Base-by-base conservation (phyloP, 352 stramenopile genomes). In the Blastocystis sp. region DNA sequence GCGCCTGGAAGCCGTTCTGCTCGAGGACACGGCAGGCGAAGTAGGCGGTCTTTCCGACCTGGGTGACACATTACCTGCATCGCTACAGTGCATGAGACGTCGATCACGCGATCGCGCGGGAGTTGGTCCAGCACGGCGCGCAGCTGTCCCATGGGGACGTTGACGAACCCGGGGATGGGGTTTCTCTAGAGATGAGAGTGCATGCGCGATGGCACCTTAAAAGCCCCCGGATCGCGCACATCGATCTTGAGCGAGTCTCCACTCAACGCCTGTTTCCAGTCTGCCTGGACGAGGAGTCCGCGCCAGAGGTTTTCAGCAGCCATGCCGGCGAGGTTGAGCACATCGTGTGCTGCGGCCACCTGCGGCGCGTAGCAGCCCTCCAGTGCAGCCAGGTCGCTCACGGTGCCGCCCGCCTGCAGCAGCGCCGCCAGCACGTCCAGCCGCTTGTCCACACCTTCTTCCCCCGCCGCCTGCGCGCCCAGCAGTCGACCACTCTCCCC, bases 351-450 rank as follows among this genome's bases (percentile, higher is more conserved):
- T 14, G 78, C 87, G 57, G 88, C 67, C 38, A 84, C 54, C 18
- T 87, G 90, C 78, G 90, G 90, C 14, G 90, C 88, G 85, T 92
- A 92, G 61, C 89, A 91, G 4, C 91, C 71, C 61, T 92, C 89
- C 29, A 90, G 63, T 34, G 91, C 88, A 11, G 88, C 88, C 18
- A 92, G 79, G 54, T 91, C 89, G n/a, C 87, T 85, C 0, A 91
- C 88, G 24, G 85, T 91, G 49, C 90, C 67, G 48, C 86, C 46
- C 29, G 86, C 88, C 54, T 91, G 89, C 57, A 91, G 91, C 1
- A 89, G 87, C 32, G 90, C 90, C 4, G 88, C 87, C 48, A 92
- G 88, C 32, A 92, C 88, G 69, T 92, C 90, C 87, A 92, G 92
- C 16, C 89, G 84, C 67, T 91, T 92, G n/a, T 92, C 90, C 7